phyloP scores from a whole-genome alignment of 1,284 basidiomycete genomes.

The Leccinum huronense region DNA sequence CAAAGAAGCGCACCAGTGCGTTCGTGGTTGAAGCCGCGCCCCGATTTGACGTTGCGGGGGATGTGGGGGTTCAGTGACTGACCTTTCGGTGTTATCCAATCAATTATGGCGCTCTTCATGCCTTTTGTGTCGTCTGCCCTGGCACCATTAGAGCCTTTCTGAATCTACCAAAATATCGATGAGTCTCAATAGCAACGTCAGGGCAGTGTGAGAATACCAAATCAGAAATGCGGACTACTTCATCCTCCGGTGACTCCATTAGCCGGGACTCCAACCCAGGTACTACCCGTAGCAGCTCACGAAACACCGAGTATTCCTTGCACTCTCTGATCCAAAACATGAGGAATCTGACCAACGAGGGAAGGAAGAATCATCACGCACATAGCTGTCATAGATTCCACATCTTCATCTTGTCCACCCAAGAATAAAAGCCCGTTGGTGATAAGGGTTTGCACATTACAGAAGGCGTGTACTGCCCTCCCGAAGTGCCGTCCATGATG shows the following conservation, averaged over 20 bases:
- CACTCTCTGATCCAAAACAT: neutral
- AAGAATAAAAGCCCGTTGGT: neutral
- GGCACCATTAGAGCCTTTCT: neutral
- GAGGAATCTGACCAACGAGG: neutral
- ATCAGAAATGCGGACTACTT: neutral
- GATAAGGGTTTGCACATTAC: neutral
- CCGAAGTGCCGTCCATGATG: neutral
- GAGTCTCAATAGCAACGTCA: neutral
- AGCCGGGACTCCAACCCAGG: neutral
- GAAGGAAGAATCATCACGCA: neutral
- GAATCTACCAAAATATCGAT: neutral
- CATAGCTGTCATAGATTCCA: neutral
- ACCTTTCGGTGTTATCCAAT: neutral
- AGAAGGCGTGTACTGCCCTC: neutral
- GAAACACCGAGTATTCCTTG: neutral
- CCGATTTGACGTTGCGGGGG: neutral
- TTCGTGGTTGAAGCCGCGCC: neutral
- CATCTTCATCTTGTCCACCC: neutral
- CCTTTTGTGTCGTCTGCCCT: neutral
- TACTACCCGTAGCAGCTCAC: neutral
- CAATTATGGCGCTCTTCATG: neutral
- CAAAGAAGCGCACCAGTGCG: neutral
- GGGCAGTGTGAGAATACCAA: neutral
- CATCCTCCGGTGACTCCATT: neutral
- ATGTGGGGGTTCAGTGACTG: neutral